Percentiles rank a stretch among this genome's conserved stretches.
These are phyloP conservation scores for Ogataea hybrid DNA, from an alignment of 1,139 yeast genomes.

Conservation along the genomic window DNA sequence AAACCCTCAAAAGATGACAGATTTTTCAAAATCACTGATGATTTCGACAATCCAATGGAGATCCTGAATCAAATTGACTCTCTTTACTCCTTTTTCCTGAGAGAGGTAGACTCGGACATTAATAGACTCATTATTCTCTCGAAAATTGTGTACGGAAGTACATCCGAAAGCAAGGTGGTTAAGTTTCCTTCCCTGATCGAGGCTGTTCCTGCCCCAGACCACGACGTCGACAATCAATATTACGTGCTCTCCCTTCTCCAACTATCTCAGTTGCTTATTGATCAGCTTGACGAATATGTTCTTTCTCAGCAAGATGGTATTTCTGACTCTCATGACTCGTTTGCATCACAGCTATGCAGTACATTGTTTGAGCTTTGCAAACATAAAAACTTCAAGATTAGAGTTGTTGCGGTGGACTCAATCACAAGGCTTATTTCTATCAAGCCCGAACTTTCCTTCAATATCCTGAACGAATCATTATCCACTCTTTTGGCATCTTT, in stretches of 20 bases:
- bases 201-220: slow-evolving; percentile 10
- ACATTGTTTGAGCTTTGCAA: slow-evolving; percentile 34
- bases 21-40: slow-evolving; percentile 11
- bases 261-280: slow-evolving; percentile 27
- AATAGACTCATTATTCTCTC: slow-evolving; percentile 30
- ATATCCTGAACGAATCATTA: slow-evolving; percentile 35
- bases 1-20: slow-evolving; percentile 20
- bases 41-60: not conserved
- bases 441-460: slow-evolving; percentile 31
- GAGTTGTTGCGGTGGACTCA: slow-evolving; percentile 37
- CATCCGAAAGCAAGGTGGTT: slow-evolving; percentile 12
- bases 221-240: slow-evolving; percentile 23
- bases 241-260: slow-evolving; percentile 27
- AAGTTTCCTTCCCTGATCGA: slow-evolving; percentile 22
- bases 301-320: slow-evolving; percentile 29
- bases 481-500: slow-evolving; percentile 31
- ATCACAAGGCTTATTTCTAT: slow-evolving; percentile 26
- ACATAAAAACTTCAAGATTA: slow-evolving; percentile 35
- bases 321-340: slow-evolving; percentile 24
- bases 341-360: slow-evolving; percentile 26
- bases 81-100: slow-evolving; percentile 27
- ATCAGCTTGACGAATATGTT: slow-evolving; percentile 30
- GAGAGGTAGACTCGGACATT: slow-evolving; percentile 31
- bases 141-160: slow-evolving; percentile 23
- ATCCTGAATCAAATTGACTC: slow-evolving; percentile 26